phyloP scores from a whole-genome alignment of 1,284 basidiomycete species.

The Sporisorium reilianum region DNA sequence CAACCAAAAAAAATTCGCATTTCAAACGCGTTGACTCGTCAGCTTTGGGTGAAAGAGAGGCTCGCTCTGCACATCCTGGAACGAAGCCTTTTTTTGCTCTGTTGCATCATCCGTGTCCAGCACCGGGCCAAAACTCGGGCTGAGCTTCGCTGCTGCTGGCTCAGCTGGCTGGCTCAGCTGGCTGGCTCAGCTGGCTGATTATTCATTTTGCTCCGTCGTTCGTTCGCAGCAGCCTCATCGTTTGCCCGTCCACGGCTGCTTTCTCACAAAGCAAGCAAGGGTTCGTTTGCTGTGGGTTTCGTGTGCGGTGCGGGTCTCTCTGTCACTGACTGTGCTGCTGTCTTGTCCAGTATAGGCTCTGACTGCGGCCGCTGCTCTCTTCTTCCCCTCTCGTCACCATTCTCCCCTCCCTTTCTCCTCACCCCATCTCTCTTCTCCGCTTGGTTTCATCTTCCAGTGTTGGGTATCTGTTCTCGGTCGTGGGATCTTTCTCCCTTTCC shows the following conservation, averaged over 20 bases:
- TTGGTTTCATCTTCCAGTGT: slow-evolving; percentile 42
- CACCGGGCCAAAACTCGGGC: neutral
- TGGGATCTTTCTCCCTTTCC: slow-evolving; percentile 32
- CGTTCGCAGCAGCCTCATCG: no score
- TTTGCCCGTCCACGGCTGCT: no score
- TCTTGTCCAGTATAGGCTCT: neutral
- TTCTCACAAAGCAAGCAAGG: no score
- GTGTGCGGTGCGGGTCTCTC: no score
- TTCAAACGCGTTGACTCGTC: neutral
- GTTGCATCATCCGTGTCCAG: neutral
- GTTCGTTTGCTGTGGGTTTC: no score
- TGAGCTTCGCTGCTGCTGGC: no score
- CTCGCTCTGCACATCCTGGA: slow-evolving; percentile 3
- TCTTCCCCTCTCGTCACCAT: slow-evolving; percentile 42
- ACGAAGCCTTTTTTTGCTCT: neutral
- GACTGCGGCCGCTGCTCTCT: neutral
- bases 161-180: no score
- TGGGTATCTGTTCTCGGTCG: slow-evolving; percentile 27
- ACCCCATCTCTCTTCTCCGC: slow-evolving; percentile 4
- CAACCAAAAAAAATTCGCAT: no score
- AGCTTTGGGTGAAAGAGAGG: neutral
- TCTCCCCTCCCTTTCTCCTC: slow-evolving; percentile 14
- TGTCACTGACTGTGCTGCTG: no score
- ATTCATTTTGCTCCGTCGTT: no score
- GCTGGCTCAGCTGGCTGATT: neutral